Percentiles rank a stretch among this genome's conserved stretches.
These are phyloP conservation scores for Parasitella parasitica DNA, from an alignment of 371 early-diverging fungal genomes.

Conservation along the genomic window DNA sequence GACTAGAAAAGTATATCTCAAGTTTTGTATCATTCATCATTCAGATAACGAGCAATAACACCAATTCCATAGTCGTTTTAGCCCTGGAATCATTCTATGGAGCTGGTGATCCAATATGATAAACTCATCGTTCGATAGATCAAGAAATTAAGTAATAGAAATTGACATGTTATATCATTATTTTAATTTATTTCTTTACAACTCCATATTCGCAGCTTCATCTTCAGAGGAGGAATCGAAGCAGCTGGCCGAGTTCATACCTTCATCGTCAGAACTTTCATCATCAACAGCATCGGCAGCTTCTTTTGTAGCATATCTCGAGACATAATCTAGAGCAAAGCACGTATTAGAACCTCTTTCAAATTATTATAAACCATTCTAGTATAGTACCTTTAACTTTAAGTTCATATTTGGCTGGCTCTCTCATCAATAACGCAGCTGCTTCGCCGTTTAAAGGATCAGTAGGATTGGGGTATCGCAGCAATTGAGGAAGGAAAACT, in stretches of 20 bases:
- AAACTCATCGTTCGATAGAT: too few relatives aligned
- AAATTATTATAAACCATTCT: background rate
- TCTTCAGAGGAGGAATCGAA: conserved; percentile 82
- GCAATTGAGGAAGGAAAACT: conserved; percentile 96
- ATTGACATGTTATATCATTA: background rate
- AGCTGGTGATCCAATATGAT: too few relatives aligned
- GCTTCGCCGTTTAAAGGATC: conserved; percentile 99
- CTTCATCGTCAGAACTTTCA: conserved; percentile 73
- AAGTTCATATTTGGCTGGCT: conserved; percentile 87
- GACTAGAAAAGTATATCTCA: too few relatives aligned
- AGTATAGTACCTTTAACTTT: conserved; percentile 83
- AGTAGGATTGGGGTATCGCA: conserved; percentile 98
- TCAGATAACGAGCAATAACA: too few relatives aligned
- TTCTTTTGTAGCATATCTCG: conserved; percentile 86
- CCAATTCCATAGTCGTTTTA: too few relatives aligned
- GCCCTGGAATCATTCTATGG: too few relatives aligned
- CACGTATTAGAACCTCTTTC: background rate
- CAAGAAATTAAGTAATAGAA: too few relatives aligned
- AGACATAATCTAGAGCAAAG: conserved; percentile 70
- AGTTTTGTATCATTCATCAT: too few relatives aligned
- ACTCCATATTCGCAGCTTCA: conserved; percentile 74
- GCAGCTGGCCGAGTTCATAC: conserved; percentile 75
- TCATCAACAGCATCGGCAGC: conserved; percentile 82
- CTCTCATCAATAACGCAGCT: conserved; percentile 95
- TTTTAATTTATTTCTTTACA: conserved; percentile 38